A percentile compares a stretch with the other conserved stretches of the same genome.
These are phyloP conservation scores for Kandelia obovata DNA, from an alignment of 345 rosid genomes.

Conservation along the genomic window DNA sequence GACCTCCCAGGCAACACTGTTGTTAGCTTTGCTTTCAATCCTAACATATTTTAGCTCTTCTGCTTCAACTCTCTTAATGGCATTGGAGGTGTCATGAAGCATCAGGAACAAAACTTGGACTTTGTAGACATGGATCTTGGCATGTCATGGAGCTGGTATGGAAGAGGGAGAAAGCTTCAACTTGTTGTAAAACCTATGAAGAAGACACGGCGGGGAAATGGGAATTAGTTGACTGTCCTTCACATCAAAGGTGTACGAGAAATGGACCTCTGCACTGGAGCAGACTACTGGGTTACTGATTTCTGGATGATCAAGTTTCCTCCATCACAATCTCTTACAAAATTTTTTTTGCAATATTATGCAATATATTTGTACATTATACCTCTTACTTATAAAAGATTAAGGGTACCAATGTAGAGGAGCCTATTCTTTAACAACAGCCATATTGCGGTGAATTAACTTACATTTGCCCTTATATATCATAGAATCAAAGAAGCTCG, in stretches of 20 bases:
- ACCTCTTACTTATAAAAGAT: background rate
- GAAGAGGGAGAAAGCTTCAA: background rate
- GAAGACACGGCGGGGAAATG: background rate
- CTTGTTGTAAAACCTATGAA: background rate
- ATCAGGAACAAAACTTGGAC: constrained; percentile 3
- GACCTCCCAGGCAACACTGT: constrained; percentile 52
- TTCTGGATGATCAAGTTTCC: background rate
- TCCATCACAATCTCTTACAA: background rate
- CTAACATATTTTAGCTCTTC: background rate
- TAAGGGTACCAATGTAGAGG: no score
- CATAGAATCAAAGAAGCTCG: no score
- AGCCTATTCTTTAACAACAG: no score
- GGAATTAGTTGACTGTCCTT: background rate
- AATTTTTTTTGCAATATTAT: background rate
- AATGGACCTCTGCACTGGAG: background rate
- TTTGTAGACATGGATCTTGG: background rate
- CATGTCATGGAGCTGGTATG: background rate
- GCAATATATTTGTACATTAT: background rate
- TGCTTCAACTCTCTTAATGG: background rate
- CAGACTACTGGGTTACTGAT: background rate
- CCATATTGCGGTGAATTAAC: no score
- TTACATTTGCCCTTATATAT: no score
- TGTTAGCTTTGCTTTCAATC: constrained; percentile 2
- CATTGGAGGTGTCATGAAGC: constrained; percentile 1
- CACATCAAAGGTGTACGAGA: background rate